phyloP scores from a whole-genome alignment of 2,329 filamentous ascomycete genomes.

The Talaromyces amestolkiae region DNA sequence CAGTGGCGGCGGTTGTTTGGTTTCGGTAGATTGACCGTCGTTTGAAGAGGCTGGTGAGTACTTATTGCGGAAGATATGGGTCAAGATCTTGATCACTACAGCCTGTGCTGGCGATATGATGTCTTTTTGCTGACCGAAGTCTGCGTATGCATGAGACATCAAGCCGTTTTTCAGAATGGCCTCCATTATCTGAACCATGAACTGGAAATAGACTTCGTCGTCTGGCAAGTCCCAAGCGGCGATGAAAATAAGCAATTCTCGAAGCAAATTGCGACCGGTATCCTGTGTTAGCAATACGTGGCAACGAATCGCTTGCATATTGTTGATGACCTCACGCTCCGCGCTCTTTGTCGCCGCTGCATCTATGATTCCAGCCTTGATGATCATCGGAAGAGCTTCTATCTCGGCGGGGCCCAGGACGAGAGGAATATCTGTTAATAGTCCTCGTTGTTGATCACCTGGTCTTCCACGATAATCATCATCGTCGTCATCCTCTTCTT shows the following conservation, averaged over 20 bases:
- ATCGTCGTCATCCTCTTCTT: constrained; percentile 54
- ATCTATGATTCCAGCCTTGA: constrained; percentile 91
- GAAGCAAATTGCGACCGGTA: constrained; percentile 81
- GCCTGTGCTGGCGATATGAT: constrained; percentile 95
- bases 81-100: constrained; percentile 84
- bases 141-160: constrained; percentile 88
- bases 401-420: constrained; percentile 94
- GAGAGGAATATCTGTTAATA: constrained; percentile 90
- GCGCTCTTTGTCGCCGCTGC: constrained; percentile 69
- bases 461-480: constrained; percentile 53
- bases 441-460: constrained; percentile 62
- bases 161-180: constrained; percentile 85
- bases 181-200: constrained; percentile 93
- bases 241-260: constrained; percentile 92
- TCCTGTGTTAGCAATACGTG: constrained; percentile 86
- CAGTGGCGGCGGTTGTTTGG: constrained; percentile 56
- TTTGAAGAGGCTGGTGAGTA: constrained; percentile 49
- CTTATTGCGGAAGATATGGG: constrained; percentile 76
- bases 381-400: constrained; percentile 93
- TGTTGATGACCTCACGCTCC: constrained; percentile 60
- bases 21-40: constrained; percentile 54
- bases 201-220: constrained; percentile 90
- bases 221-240: constrained; percentile 96
- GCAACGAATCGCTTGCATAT: constrained; percentile 85
- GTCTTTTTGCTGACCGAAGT: constrained; percentile 87